Conservation (phyloP, 2,329 filamentous ascomycete genomes). For the Drechslerella stenobrocha region DNA sequence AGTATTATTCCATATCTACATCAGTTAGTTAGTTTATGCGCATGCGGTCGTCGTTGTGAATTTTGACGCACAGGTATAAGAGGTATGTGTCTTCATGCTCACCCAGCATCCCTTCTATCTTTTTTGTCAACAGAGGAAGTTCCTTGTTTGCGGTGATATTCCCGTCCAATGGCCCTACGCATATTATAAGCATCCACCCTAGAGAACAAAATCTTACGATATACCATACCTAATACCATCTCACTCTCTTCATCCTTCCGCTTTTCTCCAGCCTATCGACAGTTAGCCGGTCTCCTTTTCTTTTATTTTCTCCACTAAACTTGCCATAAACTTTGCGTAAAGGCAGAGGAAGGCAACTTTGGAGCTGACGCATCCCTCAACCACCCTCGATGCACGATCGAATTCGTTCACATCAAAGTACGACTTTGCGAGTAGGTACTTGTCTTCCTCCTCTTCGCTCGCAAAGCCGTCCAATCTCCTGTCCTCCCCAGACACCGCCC, state of each 20-base stretch:
- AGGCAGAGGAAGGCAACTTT: conserved; percentile 89
- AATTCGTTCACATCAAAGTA: conserved; percentile 95
- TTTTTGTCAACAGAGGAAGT: conserved; percentile 71
- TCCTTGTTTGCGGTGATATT: conserved; percentile 85
- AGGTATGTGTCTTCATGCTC: conserved; percentile 59
- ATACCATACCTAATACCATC: conserved; percentile 71
- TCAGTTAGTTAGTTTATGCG: not conserved
- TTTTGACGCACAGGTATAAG: conserved; percentile 52
- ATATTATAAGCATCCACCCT: not conserved
- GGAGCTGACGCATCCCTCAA: conserved; percentile 50
- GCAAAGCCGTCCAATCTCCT: conserved; percentile 23
- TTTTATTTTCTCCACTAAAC: not conserved
- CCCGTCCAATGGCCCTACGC: conserved; percentile 76
- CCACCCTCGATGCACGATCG: conserved; percentile 85
- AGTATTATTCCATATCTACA: conserved; percentile 77
- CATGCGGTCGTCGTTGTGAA: not conserved
- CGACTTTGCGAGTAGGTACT: conserved; percentile 84
- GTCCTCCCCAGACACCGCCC: conserved; percentile 61
- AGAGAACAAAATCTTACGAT: not conserved
- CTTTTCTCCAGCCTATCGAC: conserved; percentile 74
- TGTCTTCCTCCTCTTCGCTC: conserved; percentile 46
- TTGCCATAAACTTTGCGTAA: conserved; percentile 81
- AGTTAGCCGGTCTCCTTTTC: not conserved
- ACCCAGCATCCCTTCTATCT: conserved; percentile 78
- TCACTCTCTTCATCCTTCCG: conserved; percentile 94